Base-by-base conservation (phyloP, 2,329 filamentous ascomycete genomes). In the Lasiodiplodia sp. region DNA sequence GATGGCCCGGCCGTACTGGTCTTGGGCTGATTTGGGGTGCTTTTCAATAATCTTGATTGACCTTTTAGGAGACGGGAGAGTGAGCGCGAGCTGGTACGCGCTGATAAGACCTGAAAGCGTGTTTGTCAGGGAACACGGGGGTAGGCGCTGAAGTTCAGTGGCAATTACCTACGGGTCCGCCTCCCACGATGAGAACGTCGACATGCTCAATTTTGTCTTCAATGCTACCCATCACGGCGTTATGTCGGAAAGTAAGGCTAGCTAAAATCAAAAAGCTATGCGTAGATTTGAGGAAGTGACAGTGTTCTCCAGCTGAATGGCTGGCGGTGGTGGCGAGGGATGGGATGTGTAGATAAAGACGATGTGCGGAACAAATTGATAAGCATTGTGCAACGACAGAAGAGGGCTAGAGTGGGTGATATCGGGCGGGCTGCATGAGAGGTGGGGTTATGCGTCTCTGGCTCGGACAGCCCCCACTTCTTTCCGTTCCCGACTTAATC, bases 1-100 rank as follows among this genome's bases (percentile, higher is more conserved):
- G 69, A 86, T 85, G 14, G 86, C 86, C 8, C 85, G 82, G 18
- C 85, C 86, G 74, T 85, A 86, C n/a, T 81, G 75, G 68, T 85
- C 83, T 72, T 86, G 85, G 1, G 79, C 75, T 0, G 82, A 81
- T 71, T 86, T 86, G 38, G 79, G 74, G 56, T 85, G 73, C 69
- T 84, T 82, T 71, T 87, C 85, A 67, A 87, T 80, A 56, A 86
- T 83, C 66, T 81, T 81, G 53, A 85, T 67, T 77, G 79, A 65
- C 79, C 75, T 68, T 72, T 78, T 70, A 79, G 83, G 67, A 8
- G 44, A 51, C 73, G 79, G 70, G 73, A 79, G 69, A 82, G 79
- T 79, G 82, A 78, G 79, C 52, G 79, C 78, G 31, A 86, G 78
- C 74, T 85, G 83, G 72, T 82, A 82, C 1, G 83, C 83, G 69